These are phyloP conservation scores for Aspergillus latus DNA, from an alignment of 2,329 filamentous ascomycete genomes.

Conservation along the genomic window DNA sequence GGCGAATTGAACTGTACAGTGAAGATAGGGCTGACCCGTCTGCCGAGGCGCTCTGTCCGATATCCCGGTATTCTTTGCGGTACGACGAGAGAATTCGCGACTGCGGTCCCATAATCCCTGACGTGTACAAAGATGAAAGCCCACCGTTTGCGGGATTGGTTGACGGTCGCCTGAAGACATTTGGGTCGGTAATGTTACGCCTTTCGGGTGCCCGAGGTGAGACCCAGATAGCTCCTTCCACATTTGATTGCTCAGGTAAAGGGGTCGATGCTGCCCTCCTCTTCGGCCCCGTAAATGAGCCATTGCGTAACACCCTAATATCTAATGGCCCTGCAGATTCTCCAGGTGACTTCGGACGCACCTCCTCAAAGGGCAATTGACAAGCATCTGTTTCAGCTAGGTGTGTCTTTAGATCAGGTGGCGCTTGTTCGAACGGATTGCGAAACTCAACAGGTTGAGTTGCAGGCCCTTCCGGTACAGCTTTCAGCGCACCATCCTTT, in stretches of 20 bases:
- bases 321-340: conserved; percentile 23
- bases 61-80: conserved; percentile 25
- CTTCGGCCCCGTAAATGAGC: conserved; percentile 30
- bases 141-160: conserved; percentile 30
- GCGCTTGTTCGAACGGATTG: conserved; percentile 31
- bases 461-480: conserved; percentile 26
- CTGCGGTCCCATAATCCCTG: conserved; percentile 15
- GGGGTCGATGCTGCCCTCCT: conserved; percentile 33
- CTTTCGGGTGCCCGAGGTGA: conserved; percentile 29
- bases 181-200: conserved; percentile 45
- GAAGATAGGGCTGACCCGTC: conserved; percentile 31
- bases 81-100: conserved; percentile 25
- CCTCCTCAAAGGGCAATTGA: conserved; percentile 24
- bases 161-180: conserved; percentile 37
- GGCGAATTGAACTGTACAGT: conserved; percentile 33
- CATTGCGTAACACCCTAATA: conserved; percentile 35
- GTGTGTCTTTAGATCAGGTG: conserved; percentile 10
- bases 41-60: conserved; percentile 24
- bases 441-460: conserved; percentile 30
- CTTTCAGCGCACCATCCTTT: conserved; percentile 25
- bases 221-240: conserved; percentile 28
- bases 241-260: conserved; percentile 24
- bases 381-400: conserved; percentile 15
- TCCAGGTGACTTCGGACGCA: conserved; percentile 25
- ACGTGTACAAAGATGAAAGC: conserved; percentile 16